Evolutionary conservation across 352 stramenopile species (phyloP).

Genomic region (Phytophthora foliorum): DNA sequence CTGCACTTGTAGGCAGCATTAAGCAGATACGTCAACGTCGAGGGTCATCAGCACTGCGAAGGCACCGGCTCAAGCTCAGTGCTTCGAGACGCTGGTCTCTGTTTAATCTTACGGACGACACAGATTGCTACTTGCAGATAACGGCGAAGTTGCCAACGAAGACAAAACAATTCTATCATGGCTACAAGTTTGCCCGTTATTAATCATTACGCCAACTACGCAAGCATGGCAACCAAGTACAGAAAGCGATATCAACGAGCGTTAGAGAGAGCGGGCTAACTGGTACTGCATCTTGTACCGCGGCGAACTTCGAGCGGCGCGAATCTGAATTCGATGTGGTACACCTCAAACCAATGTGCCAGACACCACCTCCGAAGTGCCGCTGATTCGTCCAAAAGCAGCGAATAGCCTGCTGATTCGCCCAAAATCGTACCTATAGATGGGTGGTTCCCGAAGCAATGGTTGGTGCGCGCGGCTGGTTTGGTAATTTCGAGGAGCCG

Average conservation of each 20-base stretch:
- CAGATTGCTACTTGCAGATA: no score
- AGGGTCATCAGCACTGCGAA: not conserved
- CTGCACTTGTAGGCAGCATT: not conserved
- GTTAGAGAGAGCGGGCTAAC: no score
- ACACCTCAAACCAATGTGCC: not conserved
- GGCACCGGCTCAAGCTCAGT: not conserved
- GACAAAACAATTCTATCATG: no score
- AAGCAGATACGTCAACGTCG: not conserved
- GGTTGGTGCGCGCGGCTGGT: conserved; percentile 55
- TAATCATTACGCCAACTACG: no score
- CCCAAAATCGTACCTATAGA: conserved; percentile 42
- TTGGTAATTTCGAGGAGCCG: conserved; percentile 50
- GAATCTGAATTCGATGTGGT: conserved; percentile 1
- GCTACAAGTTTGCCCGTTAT: no score
- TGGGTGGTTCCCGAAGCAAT: conserved; percentile 56
- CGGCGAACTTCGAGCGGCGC: no score
- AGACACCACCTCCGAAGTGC: not conserved
- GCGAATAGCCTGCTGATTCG: conserved; percentile 21
- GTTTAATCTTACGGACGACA: no score
- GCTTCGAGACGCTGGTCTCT: no score
- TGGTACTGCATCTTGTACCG: no score
- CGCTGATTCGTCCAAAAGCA: conserved; percentile 28
- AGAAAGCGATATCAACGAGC: no score
- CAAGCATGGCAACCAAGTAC: no score
- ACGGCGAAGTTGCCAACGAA: no score